Evolutionary conservation across 768 basidiomycete species (phyloP), one percentile per base, ranked within the genome.

Genomic region (Lactarius hengduanensis): DNA sequence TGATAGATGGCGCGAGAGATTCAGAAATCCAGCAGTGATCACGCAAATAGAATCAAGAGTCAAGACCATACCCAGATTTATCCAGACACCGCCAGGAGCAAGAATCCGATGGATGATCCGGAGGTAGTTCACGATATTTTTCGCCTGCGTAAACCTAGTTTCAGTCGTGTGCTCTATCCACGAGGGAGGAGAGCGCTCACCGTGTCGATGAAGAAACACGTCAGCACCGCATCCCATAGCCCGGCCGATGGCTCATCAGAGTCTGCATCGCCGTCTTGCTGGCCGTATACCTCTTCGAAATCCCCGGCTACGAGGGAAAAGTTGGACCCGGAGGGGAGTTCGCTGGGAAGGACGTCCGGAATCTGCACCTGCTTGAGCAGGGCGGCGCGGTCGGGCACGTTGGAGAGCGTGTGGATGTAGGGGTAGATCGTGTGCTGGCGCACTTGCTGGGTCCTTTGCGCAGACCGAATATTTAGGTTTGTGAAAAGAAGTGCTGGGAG

Each of bases 171-270:
- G 28, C n/a, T 54, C 26, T 32, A 20, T 59, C 32, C 40, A 18
- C 18, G 20, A n/a, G 28, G 60, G 20, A 6, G 34, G 45, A 62
- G 38, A 38, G 8, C 1, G 72, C 83, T 68, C 71, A 94, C 94
- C 4, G 95, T 97, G 73, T 99, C 96, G 59, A 98, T 89, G 80
- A 98, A 98, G 82, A 98, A 98, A 74, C 94, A 98, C 1, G 95
- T 98, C 69, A 97, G 76, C 8, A 98, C 83, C 0, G 91, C 91
- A 70, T 96, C 87, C 94, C 94, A 98, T 70, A 85, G 76, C 15
- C 90, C 92, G 2, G 83, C 78, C 59, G 94, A 91, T 4, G 88
- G 86, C 67, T 89, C 87, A 36, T 82, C 79, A 36, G 82, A 77
- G 47, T 79, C 77, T 15, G 28, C 41, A 11, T 83, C 80, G 18